phyloP scores from a whole-genome alignment of 306 rosid genomes.

The Casuarina glauca region DNA sequence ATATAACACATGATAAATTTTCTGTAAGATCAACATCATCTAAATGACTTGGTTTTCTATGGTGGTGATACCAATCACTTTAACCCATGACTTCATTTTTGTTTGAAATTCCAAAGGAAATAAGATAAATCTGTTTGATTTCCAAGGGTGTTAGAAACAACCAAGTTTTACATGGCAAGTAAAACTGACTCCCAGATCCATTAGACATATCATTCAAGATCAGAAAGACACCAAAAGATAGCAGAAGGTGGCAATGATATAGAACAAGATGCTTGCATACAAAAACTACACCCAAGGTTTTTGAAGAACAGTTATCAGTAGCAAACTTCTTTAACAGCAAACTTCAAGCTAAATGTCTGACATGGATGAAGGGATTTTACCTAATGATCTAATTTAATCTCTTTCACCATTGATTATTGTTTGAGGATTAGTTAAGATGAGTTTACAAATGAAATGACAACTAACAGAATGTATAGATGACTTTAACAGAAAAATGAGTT shows the following conservation, averaged over 20 bases:
- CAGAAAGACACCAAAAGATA: not conserved
- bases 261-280: not conserved
- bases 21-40: not conserved
- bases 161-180: conserved; percentile 13
- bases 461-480: not conserved
- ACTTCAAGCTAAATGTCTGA: not conserved
- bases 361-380: not conserved
- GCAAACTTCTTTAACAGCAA: not conserved
- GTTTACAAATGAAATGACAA: not conserved
- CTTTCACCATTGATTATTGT: too few relatives aligned
- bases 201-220: not conserved
- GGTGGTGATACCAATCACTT: conserved; percentile 12
- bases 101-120: conserved; percentile 15
- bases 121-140: conserved; percentile 13
- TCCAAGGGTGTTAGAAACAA: not conserved
- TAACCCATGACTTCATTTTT: conserved; percentile 2
- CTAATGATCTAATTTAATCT: not conserved
- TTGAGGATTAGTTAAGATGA: not conserved
- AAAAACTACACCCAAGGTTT: conserved; percentile 6
- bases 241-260: not conserved
- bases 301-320: not conserved
- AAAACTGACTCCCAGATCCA: conserved; percentile 10
- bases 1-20: not conserved
- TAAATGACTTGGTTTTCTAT: not conserved
- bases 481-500: not conserved